A percentile compares a stretch with the other conserved stretches of the same genome.
These are phyloP conservation scores for Sclerotinia spermophila DNA, from an alignment of 2,329 filamentous ascomycete species.

Conservation along the genomic window DNA sequence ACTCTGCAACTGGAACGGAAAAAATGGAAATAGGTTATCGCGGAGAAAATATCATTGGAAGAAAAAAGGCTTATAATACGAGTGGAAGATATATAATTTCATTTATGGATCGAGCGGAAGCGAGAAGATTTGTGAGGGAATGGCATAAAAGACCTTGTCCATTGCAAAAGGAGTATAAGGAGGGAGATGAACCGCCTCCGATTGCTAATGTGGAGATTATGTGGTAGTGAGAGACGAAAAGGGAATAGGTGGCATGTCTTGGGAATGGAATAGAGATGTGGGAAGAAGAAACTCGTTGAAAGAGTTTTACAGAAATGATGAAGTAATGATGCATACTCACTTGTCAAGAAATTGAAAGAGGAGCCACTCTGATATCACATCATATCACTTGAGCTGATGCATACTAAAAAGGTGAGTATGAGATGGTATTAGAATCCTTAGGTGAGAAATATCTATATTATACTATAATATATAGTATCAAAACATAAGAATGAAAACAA, in stretches of 20 bases:
- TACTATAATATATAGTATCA: neutral
- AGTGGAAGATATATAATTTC: slow-evolving; percentile 33
- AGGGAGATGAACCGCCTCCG: slow-evolving; percentile 39
- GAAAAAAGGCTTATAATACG: slow-evolving; percentile 9
- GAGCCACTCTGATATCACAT: neutral
- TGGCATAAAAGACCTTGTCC: slow-evolving; percentile 51
- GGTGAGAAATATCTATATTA: neutral
- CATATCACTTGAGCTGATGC: neutral
- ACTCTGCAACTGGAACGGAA: neutral
- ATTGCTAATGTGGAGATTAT: slow-evolving; percentile 46
- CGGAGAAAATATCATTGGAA: slow-evolving; percentile 10
- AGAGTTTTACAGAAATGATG: neutral
- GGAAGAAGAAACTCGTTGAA: neutral
- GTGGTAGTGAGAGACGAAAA: slow-evolving; percentile 39
- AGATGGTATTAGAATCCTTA: neutral
- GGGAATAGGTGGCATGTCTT: neutral
- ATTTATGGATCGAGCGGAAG: slow-evolving; percentile 35
- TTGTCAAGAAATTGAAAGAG: neutral
- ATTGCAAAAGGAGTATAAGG: slow-evolving; percentile 27
- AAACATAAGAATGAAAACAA: neutral
- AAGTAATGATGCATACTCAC: neutral
- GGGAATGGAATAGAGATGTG: too few relatives aligned
- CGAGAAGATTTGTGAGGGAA: slow-evolving; percentile 45
- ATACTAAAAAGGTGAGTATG: neutral
- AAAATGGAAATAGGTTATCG: neutral